Conservation (phyloP, 2,329 filamentous ascomycete species). For the Trichoderma hamatum region DNA sequence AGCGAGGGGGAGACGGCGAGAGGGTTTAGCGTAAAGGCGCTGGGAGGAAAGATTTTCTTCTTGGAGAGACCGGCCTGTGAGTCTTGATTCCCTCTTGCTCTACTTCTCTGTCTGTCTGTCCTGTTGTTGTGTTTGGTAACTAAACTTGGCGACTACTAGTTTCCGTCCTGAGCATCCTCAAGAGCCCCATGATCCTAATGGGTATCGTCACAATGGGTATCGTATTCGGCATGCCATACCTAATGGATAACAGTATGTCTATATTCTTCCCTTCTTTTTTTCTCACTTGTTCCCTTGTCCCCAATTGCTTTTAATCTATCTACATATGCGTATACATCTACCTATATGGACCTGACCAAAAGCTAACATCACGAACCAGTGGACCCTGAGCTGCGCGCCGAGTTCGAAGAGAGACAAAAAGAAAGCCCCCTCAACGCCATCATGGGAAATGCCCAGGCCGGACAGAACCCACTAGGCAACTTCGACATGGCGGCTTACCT, state of each 20-base stretch:
- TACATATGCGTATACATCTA: background rate
- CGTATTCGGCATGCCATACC: slow-evolving; percentile 90
- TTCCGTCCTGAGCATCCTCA: slow-evolving; percentile 78
- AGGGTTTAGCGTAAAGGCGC: slow-evolving; percentile 63
- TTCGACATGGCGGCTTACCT: slow-evolving; percentile 68
- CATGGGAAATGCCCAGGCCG: slow-evolving; percentile 45
- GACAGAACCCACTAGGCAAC: slow-evolving; percentile 52
- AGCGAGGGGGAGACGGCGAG: slow-evolving; percentile 40
- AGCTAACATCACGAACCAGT: slow-evolving; percentile 56
- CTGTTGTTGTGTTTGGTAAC: background rate
- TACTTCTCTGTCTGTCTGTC: background rate
- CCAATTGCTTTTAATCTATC: background rate
- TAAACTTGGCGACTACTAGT: slow-evolving; percentile 51
- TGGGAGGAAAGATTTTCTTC: slow-evolving; percentile 74
- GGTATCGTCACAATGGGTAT: slow-evolving; percentile 79
- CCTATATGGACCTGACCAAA: background rate
- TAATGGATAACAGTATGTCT: slow-evolving; percentile 89
- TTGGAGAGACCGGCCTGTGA: slow-evolving; percentile 74
- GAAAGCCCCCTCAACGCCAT: slow-evolving; percentile 66
- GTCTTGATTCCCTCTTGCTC: slow-evolving; percentile 39
- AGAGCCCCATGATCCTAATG: slow-evolving; percentile 97
- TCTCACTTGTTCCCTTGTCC: no score
- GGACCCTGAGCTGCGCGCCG: slow-evolving; percentile 93
- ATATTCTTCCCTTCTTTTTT: background rate
- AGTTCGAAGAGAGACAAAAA: slow-evolving; percentile 90